Evolutionary conservation across 2,329 filamentous ascomycete species (phyloP).

Genomic region (Verticillium longisporum): DNA sequence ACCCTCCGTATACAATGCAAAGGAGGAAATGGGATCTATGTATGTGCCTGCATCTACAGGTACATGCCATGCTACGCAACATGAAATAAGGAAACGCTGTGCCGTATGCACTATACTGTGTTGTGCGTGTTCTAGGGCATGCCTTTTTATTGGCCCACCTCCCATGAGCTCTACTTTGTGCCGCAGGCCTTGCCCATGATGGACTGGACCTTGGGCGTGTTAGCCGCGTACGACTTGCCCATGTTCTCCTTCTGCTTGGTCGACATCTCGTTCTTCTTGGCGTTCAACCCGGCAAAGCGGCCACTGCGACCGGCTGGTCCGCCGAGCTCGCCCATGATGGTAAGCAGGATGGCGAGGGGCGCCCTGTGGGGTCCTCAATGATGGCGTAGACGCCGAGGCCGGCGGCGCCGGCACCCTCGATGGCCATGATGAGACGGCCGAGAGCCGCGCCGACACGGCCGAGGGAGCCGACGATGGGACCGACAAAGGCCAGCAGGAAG

Average conservation of each 20-base stretch:
- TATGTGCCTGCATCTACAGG: not conserved
- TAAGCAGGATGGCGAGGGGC: not conserved
- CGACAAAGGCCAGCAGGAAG: not conserved
- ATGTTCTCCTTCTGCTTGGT: not conserved
- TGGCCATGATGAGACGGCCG: not conserved
- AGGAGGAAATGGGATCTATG: no score
- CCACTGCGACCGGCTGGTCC: not conserved
- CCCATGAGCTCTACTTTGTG: not conserved
- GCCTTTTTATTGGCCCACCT: not conserved
- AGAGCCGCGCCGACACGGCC: not conserved
- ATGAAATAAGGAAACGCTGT: not conserved
- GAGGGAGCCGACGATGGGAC: not conserved
- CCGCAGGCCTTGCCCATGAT: not conserved
- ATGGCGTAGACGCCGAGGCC: not conserved
- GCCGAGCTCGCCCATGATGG: not conserved
- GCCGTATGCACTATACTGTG: not conserved
- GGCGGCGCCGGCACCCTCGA: not conserved
- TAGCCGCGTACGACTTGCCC: not conserved
- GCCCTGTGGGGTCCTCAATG: not conserved
- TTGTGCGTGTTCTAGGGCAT: no score
- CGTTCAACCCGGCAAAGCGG: not conserved
- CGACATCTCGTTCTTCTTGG: not conserved
- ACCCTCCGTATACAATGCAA: no score
- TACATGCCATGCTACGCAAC: no score
- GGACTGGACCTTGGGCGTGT: not conserved